phyloP scores from a whole-genome alignment of 768 basidiomycete genomes.

The Tephrocybe sp. region DNA sequence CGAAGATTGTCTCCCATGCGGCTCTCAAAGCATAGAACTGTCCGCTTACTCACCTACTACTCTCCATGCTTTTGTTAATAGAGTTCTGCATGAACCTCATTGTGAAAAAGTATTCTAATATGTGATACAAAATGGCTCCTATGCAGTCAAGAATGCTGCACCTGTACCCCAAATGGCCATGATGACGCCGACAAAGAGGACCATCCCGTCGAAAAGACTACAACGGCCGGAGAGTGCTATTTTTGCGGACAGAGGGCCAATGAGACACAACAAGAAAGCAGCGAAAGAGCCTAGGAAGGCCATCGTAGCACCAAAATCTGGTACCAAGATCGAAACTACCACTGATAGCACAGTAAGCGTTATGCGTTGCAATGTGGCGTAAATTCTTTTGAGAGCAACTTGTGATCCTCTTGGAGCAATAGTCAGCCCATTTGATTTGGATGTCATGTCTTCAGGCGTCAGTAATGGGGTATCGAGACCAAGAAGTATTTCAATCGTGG shows the following conservation, averaged over 20 bases:
- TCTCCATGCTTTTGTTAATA: neutral
- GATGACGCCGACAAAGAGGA: conserved; percentile 48
- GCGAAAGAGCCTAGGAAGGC: conserved; percentile 91
- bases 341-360: conserved; percentile 59
- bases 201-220: conserved; percentile 45
- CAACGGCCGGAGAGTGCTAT: conserved; percentile 52
- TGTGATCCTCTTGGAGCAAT: conserved; percentile 23
- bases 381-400: conserved; percentile 32
- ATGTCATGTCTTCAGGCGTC: conserved; percentile 37
- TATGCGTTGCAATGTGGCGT: conserved; percentile 55
- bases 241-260: conserved; percentile 75
- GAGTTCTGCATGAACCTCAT: neutral
- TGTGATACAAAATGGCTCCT: conserved; percentile 1
- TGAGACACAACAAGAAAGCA: conserved; percentile 71
- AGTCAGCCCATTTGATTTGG: conserved; percentile 31
- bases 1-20: conserved; percentile 74
- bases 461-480: conserved; percentile 51
- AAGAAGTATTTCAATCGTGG: conserved; percentile 77
- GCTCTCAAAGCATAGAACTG: conserved; percentile 45
- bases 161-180: conserved; percentile 82
- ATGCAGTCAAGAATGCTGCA: conserved; percentile 51
- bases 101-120: neutral
- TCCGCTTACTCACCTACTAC: neutral
- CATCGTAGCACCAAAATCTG: conserved; percentile 82
- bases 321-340: conserved; percentile 68